Evolutionary conservation across 129 eudicot species (phyloP).

Genomic region (Flaveria brownii): DNA sequence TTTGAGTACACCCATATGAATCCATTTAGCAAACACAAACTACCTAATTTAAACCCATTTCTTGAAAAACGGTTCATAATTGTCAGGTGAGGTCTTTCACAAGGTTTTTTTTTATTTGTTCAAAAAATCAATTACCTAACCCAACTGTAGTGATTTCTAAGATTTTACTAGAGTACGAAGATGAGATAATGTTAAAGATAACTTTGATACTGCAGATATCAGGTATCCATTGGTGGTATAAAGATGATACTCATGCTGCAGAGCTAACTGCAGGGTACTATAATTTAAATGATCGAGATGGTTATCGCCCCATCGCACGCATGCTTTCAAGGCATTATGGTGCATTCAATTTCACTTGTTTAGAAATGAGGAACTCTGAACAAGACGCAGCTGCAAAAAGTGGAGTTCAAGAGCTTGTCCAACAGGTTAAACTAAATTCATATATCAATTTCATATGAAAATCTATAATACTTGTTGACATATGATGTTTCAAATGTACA

Average conservation of each 20-base stretch:
- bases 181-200: background rate
- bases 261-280: slow-evolving; percentile 86
- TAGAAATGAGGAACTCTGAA: slow-evolving; percentile 76
- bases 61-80: background rate
- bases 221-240: slow-evolving; percentile 97
- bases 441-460: background rate
- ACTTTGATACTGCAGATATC: slow-evolving; percentile 50
- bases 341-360: slow-evolving; percentile 71
- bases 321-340: slow-evolving; percentile 81
- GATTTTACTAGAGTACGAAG: background rate
- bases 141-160: background rate
- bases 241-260: slow-evolving; percentile 70
- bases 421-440: slow-evolving; percentile 51
- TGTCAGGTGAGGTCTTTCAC: background rate
- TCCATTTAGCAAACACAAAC: too few species aligned
- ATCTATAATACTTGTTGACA: background rate
- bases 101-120: background rate
- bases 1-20: too few species aligned
- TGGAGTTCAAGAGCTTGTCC: slow-evolving; percentile 82
- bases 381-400: slow-evolving; percentile 64
- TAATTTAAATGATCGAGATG: slow-evolving; percentile 68
- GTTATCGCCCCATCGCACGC: slow-evolving; percentile 84
- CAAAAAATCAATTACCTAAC: background rate
- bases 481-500: slow-evolving; percentile 12
- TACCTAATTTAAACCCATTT: too few species aligned